These are phyloP conservation scores for Aotearoamyces nothofagi DNA, from an alignment of 2,329 filamentous ascomycete genomes.

Conservation along the genomic window DNA sequence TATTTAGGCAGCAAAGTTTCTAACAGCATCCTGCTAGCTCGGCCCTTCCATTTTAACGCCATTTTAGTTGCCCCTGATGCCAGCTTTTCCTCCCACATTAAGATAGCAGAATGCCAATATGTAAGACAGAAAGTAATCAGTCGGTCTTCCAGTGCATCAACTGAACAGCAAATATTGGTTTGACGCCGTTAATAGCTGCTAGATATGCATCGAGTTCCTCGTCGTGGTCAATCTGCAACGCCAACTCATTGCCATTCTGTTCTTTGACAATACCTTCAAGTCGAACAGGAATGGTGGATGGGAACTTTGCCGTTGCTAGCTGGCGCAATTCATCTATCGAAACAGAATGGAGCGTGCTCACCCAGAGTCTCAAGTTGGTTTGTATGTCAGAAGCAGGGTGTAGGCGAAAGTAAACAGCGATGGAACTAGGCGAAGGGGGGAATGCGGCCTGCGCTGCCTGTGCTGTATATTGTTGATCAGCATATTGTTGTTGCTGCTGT, in stretches of 20 bases:
- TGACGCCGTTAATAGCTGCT: conserved; percentile 28
- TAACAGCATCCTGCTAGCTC: too few relatives aligned
- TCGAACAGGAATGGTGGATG: conserved; percentile 38
- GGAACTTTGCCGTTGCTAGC: conserved; percentile 44
- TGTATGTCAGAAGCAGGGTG: conserved; percentile 45
- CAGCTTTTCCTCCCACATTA: too few relatives aligned
- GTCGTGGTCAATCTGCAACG: conserved; percentile 52
- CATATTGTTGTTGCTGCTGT: conserved; percentile 11
- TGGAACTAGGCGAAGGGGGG: conserved; percentile 19
- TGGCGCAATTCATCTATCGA: conserved; percentile 48
- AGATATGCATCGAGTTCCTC: conserved; percentile 61
- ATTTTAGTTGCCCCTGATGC: too few relatives aligned
- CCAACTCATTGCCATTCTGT: conserved; percentile 36
- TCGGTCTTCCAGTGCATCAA: conserved; percentile 17
- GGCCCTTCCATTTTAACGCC: too few relatives aligned
- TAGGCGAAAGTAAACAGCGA: conserved; percentile 55
- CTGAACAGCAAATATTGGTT: conserved; percentile 18
- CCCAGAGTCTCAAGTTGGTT: conserved; percentile 41
- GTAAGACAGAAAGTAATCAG: too few relatives aligned
- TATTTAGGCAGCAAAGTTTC: too few relatives aligned
- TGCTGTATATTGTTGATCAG: conserved; percentile 20
- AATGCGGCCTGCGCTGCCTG: conserved; percentile 25
- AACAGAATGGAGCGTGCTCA: conserved; percentile 38
- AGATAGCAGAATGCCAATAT: too few relatives aligned
- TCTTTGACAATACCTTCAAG: conserved; percentile 53